phyloP scores from a whole-genome alignment of 148 eudicot genomes.

The Cornus kousa region DNA sequence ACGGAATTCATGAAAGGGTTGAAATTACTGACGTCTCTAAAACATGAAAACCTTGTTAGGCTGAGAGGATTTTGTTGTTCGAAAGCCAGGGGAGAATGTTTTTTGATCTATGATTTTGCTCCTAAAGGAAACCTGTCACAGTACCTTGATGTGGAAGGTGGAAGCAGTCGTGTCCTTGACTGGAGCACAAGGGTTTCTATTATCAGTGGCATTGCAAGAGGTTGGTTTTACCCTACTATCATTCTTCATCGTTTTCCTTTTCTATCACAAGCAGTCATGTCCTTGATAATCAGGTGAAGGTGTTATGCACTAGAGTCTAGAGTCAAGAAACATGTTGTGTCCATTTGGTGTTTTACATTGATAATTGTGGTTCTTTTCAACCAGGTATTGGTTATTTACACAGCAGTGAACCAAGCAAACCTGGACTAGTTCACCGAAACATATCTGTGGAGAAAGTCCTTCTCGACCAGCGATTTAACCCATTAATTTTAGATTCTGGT shows the following conservation, averaged over 20 bases:
- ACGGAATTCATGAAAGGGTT: slow-evolving; percentile 77
- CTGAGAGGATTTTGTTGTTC: slow-evolving; percentile 88
- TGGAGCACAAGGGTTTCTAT: slow-evolving; percentile 81
- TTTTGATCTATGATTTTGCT: slow-evolving; percentile 74
- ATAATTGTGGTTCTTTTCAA: slow-evolving; percentile 1
- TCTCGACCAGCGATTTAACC: slow-evolving; percentile 52
- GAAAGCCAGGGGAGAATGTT: slow-evolving; percentile 89
- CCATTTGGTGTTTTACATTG: not conserved
- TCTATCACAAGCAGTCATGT: too few relatives aligned
- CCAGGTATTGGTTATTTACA: slow-evolving; percentile 77
- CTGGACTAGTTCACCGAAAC: slow-evolving; percentile 76
- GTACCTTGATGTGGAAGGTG: slow-evolving; percentile 56
- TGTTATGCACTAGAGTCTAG: not conserved
- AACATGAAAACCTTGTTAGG: slow-evolving; percentile 71
- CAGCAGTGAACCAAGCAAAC: slow-evolving; percentile 49
- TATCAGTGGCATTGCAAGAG: slow-evolving; percentile 88
- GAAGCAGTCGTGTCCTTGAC: slow-evolving; percentile 45
- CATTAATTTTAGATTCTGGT: slow-evolving; percentile 74
- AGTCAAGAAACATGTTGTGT: not conserved
- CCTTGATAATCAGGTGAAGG: not conserved
- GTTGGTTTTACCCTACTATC: slow-evolving; percentile 26
- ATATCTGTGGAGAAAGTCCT: slow-evolving; percentile 86
- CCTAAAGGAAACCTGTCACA: slow-evolving; percentile 61
- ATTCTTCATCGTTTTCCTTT: not conserved
- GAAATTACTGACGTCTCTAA: slow-evolving; percentile 62